Conservation (phyloP, 1,284 basidiomycete genomes). For the Jaminaea rosea region DNA sequence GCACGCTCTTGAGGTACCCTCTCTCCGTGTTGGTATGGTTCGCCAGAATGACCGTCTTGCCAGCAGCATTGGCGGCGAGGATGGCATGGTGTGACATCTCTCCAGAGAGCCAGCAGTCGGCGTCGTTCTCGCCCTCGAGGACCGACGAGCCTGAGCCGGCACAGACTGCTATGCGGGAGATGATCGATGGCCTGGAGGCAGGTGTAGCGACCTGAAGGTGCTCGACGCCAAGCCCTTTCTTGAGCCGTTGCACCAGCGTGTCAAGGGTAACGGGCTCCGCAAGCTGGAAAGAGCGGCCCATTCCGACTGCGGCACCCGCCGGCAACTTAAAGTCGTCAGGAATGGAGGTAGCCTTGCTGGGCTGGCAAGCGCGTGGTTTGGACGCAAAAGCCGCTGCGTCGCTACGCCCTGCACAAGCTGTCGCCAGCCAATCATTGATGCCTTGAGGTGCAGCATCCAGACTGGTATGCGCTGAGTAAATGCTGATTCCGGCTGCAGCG, state of each 20-base stretch:
- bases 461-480: slow-evolving; percentile 79
- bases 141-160: slow-evolving; percentile 39
- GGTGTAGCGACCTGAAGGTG: neutral
- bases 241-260: neutral
- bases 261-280: neutral
- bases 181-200: no score
- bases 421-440: slow-evolving; percentile 58
- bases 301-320: neutral
- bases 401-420: no score
- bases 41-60: slow-evolving; percentile 37
- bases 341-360: neutral
- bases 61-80: slow-evolving; percentile 34
- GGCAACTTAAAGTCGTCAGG: neutral
- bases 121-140: slow-evolving; percentile 23
- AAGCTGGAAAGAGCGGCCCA: neutral
- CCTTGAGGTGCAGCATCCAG: slow-evolving; percentile 73
- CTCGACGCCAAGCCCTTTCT: neutral
- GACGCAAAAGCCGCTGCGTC: no score
- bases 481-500: slow-evolving; percentile 68
- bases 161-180: slow-evolving; percentile 34
- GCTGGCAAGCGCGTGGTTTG: no score
- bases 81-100: slow-evolving; percentile 42
- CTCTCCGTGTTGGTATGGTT: slow-evolving; percentile 44
- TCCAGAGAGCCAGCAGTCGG: slow-evolving; percentile 37
- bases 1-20: slow-evolving; percentile 24